Evolutionary conservation across 2,329 filamentous ascomycete genomes (phyloP).

Genomic region (Ophiostoma novo-ulmi): DNA sequence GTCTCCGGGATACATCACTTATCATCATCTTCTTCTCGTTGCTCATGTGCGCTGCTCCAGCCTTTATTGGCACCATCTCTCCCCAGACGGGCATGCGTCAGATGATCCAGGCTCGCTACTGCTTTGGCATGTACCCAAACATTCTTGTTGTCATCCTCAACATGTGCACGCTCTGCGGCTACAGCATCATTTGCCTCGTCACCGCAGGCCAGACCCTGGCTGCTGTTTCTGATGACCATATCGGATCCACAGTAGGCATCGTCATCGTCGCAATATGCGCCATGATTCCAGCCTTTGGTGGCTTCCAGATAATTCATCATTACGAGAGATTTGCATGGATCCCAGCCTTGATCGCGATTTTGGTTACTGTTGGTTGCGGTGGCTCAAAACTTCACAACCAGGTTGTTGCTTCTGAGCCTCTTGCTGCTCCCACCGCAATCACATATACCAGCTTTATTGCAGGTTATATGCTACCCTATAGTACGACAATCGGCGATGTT

Average conservation of each 20-base stretch:
- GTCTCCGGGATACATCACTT: conserved; percentile 51
- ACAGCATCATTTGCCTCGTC: conserved; percentile 57
- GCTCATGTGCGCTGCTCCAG: conserved; percentile 49
- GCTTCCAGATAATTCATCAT: conserved; percentile 27
- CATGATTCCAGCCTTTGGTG: conserved; percentile 28
- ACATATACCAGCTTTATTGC: conserved; percentile 58
- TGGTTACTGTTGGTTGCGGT: conserved; percentile 26
- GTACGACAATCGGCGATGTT: conserved; percentile 54
- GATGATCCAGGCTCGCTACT: conserved; percentile 60
- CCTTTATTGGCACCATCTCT: conserved; percentile 54
- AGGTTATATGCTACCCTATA: conserved; percentile 60
- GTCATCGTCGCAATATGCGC: conserved; percentile 43
- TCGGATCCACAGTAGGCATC: conserved; percentile 54
- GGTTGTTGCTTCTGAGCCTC: conserved; percentile 33
- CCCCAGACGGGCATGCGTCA: conserved; percentile 61
- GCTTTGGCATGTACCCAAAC: conserved; percentile 55
- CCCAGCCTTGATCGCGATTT: conserved; percentile 26
- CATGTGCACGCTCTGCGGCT: conserved; percentile 58
- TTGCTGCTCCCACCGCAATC: conserved; percentile 33
- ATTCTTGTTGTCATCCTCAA: conserved; percentile 58
- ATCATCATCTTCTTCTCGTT: conserved; percentile 61
- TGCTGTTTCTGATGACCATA: conserved; percentile 44
- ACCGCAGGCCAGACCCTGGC: conserved; percentile 56
- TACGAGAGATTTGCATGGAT: conserved; percentile 29
- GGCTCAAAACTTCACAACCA: conserved; percentile 24